These are phyloP conservation scores for Stellera chamaejasme DNA, from an alignment of 345 rosid species.

Conservation along the genomic window DNA sequence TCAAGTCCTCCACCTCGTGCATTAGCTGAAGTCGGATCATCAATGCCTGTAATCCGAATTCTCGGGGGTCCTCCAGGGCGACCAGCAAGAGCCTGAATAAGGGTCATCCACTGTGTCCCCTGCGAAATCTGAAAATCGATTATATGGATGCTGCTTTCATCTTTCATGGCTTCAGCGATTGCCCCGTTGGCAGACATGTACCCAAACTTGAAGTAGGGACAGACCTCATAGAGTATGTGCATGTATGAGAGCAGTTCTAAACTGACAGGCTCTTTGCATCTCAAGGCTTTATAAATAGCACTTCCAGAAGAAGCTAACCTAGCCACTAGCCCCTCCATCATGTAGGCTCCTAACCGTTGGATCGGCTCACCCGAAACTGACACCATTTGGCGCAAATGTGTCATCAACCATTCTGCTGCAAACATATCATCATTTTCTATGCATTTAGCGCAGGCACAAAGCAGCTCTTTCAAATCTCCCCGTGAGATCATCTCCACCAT, in stretches of 20 bases:
- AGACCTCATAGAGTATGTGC: slow-evolving; percentile 79
- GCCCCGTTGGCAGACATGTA: slow-evolving; percentile 94
- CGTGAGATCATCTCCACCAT: slow-evolving; percentile 50
- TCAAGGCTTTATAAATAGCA: slow-evolving; percentile 65
- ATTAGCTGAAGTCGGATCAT: slow-evolving; percentile 71
- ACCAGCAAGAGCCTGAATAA: slow-evolving; percentile 83
- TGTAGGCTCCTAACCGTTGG: slow-evolving; percentile 84
- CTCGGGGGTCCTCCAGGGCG: slow-evolving; percentile 84
- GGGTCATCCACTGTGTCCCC: slow-evolving; percentile 89
- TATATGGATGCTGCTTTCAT: slow-evolving; percentile 62
- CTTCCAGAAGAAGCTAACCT: slow-evolving; percentile 77
- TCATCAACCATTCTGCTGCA: slow-evolving; percentile 48
- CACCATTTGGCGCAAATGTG: slow-evolving; percentile 63
- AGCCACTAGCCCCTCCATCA: slow-evolving; percentile 88
- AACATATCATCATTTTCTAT: slow-evolving; percentile 44
- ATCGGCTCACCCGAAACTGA: slow-evolving; percentile 90
- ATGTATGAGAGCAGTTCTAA: slow-evolving; percentile 74
- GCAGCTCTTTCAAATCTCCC: slow-evolving; percentile 66
- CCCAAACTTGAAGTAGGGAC: slow-evolving; percentile 96
- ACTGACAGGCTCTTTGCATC: slow-evolving; percentile 84
- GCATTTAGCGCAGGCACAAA: slow-evolving; percentile 73
- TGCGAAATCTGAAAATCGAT: slow-evolving; percentile 84
- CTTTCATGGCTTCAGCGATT: slow-evolving; percentile 87
- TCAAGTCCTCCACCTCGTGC: slow-evolving; percentile 87
- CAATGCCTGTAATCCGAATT: slow-evolving; percentile 78